Evolutionary conservation across 805 yeast species (phyloP), one percentile per base, ranked within the genome.

Genomic region (Candida patagonica): DNA sequence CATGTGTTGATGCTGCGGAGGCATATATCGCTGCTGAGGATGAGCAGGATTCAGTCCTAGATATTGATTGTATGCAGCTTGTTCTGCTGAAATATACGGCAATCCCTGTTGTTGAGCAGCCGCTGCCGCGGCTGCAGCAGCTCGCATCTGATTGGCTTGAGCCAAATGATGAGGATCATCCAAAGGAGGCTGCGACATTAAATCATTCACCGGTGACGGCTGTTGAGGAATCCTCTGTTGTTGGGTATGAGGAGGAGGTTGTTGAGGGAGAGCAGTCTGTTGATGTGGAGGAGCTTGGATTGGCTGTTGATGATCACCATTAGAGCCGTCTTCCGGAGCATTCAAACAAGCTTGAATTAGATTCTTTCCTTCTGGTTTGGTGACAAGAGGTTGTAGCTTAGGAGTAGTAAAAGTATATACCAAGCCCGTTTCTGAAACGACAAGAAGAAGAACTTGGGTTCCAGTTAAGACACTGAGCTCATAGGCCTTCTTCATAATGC

Each of bases 361-460:
- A 63, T 88, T 88, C 63, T 92, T 88, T 51, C 98, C 98, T 66
- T 92, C 98, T 38, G 94, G 81, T 64, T 89, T 88, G 30, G 97
- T 92, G 39, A 92, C 98, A 53, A 92, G 74, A 6, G 98, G 98
- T 66, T 92, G 97, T 58, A 92, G 77, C 65, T 92, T 92, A 43
- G 98, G 98, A n/a, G 98, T 92, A 42, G 97, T 89, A 62, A 92
- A 92, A 16, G 98, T 92, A 65, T 92, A 92, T 41, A 92, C 98
- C 47, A 92, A 76, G 12, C 98, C 98, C n/a, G 98, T 92, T 63
- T 92, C 98, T 40, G 94, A 81, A 23, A 92, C 98, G 42, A 92
- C 98, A 52, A 92, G 74, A 44, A 92, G 69, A 48, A 92, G 72
- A 22, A 92, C 97, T 64, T 92, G 98, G 24, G 98, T 92, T 42